Evolutionary conservation across 1,284 basidiomycete species (phyloP).

Genomic region (Ceraceosorus guamensis): DNA sequence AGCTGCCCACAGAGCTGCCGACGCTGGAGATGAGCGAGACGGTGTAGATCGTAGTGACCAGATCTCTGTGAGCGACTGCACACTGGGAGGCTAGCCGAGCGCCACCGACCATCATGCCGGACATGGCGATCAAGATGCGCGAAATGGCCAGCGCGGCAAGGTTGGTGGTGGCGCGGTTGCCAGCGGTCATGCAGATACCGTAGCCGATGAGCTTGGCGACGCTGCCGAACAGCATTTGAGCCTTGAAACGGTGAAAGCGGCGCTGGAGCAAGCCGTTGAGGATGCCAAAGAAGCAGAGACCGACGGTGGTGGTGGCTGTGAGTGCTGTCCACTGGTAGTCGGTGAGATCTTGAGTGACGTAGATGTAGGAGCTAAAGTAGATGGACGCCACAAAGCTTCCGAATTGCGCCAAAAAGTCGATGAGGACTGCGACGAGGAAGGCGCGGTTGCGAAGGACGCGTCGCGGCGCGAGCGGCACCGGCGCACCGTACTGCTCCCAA

Average conservation of each 20-base stretch:
- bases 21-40: constrained; percentile 49
- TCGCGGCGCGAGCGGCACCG: constrained; percentile 49
- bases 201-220: constrained; percentile 11
- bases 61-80: constrained; percentile 49
- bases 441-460: constrained; percentile 49
- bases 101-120: constrained; percentile 43
- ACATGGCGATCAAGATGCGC: constrained; percentile 45
- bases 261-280: constrained; percentile 7
- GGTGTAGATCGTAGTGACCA: constrained; percentile 48
- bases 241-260: constrained; percentile 11
- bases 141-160: constrained; percentile 22
- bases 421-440: constrained; percentile 33
- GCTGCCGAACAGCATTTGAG: constrained; percentile 10
- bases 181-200: constrained; percentile 2
- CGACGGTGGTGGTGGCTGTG: constrained; percentile 20
- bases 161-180: constrained; percentile 1
- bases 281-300: constrained; percentile 13
- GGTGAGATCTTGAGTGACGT: constrained; percentile 43
- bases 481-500: constrained; percentile 49
- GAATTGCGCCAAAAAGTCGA: constrained; percentile 50
- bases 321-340: constrained; percentile 19
- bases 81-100: constrained; percentile 49
- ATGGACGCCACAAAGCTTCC: constrained; percentile 44
- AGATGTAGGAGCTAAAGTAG: constrained; percentile 50
- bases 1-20: constrained; percentile 48